These are phyloP conservation scores for Tagetes erecta DNA, from an alignment of 129 eudicot genomes.

Conservation along the genomic window DNA sequence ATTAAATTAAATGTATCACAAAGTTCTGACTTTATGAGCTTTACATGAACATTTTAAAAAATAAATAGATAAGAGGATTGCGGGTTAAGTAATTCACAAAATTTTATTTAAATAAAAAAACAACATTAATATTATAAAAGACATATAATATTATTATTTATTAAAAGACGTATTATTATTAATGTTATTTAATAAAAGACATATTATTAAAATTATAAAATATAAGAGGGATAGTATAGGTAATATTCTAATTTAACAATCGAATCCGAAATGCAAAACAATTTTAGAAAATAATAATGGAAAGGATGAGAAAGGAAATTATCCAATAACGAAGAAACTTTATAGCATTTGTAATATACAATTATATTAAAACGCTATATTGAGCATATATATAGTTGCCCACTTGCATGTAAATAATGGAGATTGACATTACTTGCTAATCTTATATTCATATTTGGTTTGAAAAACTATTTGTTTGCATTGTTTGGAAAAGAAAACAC, in stretches of 20 bases:
- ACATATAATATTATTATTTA: too few species aligned
- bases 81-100: not conserved
- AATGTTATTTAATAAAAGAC: too few species aligned
- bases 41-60: too few species aligned
- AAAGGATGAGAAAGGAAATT: not conserved
- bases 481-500: not conserved
- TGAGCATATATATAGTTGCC: constrained; percentile 19
- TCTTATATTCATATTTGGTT: not conserved
- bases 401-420: constrained; percentile 18
- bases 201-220: too few species aligned
- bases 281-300: not conserved
- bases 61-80: not conserved
- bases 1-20: too few species aligned
- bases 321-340: not conserved
- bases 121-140: too few species aligned
- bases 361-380: not conserved
- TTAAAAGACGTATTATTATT: too few species aligned
- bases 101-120: too few species aligned
- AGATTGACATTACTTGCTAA: constrained; percentile 9
- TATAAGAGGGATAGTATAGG: not conserved
- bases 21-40: too few species aligned
- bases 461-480: not conserved
- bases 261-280: not conserved
- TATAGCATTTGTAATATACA: not conserved
- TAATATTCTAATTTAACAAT: not conserved